Percentiles rank a stretch among this genome's conserved stretches.
These are phyloP conservation scores for Cystobasidiaceae sp. DNA, from an alignment of 1,284 basidiomycete genomes.

Conservation along the genomic window DNA sequence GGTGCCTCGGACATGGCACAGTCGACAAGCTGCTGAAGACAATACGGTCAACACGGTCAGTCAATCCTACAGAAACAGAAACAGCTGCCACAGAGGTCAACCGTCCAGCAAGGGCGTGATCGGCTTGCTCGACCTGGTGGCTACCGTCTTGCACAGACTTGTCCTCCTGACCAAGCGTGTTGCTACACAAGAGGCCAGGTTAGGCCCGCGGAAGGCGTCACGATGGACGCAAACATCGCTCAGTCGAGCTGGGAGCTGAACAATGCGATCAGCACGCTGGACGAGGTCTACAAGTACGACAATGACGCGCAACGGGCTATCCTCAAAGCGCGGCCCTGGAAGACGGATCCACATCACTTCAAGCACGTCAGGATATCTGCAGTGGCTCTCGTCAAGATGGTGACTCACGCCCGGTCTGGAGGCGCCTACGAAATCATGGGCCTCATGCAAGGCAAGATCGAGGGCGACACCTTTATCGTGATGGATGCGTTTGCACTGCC, in stretches of 20 bases:
- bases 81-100: too few species aligned
- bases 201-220: neutral
- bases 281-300: slow-evolving; percentile 56
- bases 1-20: neutral
- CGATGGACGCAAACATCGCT: slow-evolving; percentile 52
- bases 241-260: slow-evolving; percentile 75
- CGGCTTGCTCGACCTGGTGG: too few species aligned
- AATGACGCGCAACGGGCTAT: slow-evolving; percentile 64
- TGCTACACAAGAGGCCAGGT: neutral
- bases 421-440: slow-evolving; percentile 99
- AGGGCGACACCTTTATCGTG: slow-evolving; percentile 78
- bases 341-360: slow-evolving; percentile 85
- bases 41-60: too few species aligned
- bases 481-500: slow-evolving; percentile 96
- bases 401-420: slow-evolving; percentile 94
- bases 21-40: too few species aligned
- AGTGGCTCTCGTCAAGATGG: slow-evolving; percentile 97
- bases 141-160: too few species aligned
- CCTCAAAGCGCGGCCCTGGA: slow-evolving; percentile 74
- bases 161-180: too few species aligned
- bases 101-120: too few species aligned
- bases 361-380: slow-evolving; percentile 91
- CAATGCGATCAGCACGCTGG: slow-evolving; percentile 59
- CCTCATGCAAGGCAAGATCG: slow-evolving; percentile 94
- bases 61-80: too few species aligned